phyloP scores from a whole-genome alignment of 257 asterid genomes.

The Striga asiatica region DNA sequence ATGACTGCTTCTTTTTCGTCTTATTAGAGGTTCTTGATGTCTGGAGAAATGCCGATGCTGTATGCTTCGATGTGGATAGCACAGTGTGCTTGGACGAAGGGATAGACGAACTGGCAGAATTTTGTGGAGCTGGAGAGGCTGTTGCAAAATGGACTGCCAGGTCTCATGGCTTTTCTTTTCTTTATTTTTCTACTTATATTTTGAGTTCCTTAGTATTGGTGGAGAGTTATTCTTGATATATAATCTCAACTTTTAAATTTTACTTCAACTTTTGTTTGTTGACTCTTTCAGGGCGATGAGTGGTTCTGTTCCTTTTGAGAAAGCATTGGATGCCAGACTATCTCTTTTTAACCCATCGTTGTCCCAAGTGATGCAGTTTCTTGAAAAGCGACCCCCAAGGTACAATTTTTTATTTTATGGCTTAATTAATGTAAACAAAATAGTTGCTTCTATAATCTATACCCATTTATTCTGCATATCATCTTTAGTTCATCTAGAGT shows the following conservation, averaged over 20 bases:
- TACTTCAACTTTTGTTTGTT: neutral
- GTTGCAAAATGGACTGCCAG: constrained; percentile 96
- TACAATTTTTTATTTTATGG: constrained; percentile 14
- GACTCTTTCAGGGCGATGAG: constrained; percentile 70
- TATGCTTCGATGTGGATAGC: constrained; percentile 96
- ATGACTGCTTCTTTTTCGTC: constrained; percentile 19
- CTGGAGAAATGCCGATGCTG: constrained; percentile 67
- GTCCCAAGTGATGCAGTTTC: constrained; percentile 68
- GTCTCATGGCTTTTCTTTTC: constrained; percentile 17
- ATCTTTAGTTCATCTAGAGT: too few species aligned
- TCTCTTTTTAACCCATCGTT: constrained; percentile 72
- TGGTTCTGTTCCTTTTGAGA: constrained; percentile 92
- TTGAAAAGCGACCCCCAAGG: constrained; percentile 78
- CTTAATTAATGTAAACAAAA: too few species aligned
- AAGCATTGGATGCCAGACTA: constrained; percentile 85
- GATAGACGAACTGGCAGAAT: constrained; percentile 93
- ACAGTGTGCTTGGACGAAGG: constrained; percentile 96
- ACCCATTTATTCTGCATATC: too few species aligned
- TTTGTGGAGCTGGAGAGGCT: constrained; percentile 95
- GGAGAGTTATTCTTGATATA: neutral
- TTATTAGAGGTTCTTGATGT: constrained; percentile 61
- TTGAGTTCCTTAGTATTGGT: neutral
- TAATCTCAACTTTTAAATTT: neutral
- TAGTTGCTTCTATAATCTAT: too few species aligned
- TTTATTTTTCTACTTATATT: neutral